These are phyloP conservation scores for Penicillium expansum DNA, from an alignment of 2,329 filamentous ascomycete genomes.

Conservation along the genomic window DNA sequence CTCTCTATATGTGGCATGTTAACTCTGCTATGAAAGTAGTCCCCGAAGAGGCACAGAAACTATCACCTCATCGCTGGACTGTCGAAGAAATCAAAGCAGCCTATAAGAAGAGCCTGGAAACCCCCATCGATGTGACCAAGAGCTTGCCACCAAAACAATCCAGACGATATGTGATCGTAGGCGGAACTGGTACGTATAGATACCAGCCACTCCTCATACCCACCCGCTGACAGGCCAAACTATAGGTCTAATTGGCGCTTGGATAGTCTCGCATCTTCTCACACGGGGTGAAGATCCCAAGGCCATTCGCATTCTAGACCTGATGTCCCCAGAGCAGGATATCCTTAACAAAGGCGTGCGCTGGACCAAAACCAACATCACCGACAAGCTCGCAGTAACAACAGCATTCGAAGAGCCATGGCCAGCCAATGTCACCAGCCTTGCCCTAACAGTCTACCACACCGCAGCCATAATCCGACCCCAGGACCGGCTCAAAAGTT, in stretches of 20 bases:
- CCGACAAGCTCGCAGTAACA: slow-evolving; percentile 44
- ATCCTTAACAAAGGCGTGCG: slow-evolving; percentile 46
- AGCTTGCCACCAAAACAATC: slow-evolving; percentile 38
- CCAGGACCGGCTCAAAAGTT: slow-evolving; percentile 47
- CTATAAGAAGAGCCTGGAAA: slow-evolving; percentile 29
- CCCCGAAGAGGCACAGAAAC: slow-evolving; percentile 27
- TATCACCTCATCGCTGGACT: slow-evolving; percentile 36
- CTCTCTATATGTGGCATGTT: slow-evolving; percentile 32
- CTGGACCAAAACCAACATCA: slow-evolving; percentile 53
- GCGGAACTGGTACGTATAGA: slow-evolving; percentile 36
- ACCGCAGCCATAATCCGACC: slow-evolving; percentile 56
- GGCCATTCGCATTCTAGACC: slow-evolving; percentile 56
- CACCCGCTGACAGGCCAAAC: slow-evolving; percentile 5
- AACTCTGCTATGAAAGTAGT: slow-evolving; percentile 28
- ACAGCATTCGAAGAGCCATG: slow-evolving; percentile 51
- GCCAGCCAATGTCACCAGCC: slow-evolving; percentile 40
- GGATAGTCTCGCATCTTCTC: slow-evolving; percentile 55
- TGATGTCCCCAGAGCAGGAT: slow-evolving; percentile 44
- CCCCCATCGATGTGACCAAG: slow-evolving; percentile 33
- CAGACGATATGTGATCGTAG: slow-evolving; percentile 41
- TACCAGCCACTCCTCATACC: neutral
- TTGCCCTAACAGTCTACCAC: slow-evolving; percentile 58
- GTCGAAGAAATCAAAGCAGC: slow-evolving; percentile 32
- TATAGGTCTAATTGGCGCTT: slow-evolving; percentile 55
- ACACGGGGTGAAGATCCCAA: slow-evolving; percentile 51